Evolutionary conservation across 176 grass and related monocot genomes (phyloP).

Genomic region (Aegilops bicornis): DNA sequence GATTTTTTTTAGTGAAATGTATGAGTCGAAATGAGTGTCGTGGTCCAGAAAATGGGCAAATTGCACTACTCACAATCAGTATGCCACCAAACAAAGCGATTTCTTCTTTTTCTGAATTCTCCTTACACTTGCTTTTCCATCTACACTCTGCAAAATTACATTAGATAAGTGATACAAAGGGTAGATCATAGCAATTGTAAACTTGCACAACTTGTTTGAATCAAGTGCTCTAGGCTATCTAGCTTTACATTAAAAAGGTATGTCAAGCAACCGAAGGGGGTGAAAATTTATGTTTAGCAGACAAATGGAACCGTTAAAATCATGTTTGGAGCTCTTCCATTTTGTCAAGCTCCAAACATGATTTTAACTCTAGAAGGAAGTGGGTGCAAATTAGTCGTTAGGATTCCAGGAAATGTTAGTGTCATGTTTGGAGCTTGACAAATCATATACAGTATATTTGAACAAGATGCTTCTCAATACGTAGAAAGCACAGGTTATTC

Average conservation of each 20-base stretch:
- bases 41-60: background rate
- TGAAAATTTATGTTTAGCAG: background rate
- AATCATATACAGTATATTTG: conserved; percentile 11
- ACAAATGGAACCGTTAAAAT: background rate
- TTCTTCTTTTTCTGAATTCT: conserved; percentile 56
- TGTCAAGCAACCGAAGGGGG: background rate
- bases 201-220: background rate
- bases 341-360: too few species aligned
- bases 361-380: too few species aligned
- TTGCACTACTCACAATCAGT: conserved; percentile 57
- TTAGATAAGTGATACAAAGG: background rate
- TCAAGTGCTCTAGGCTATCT: background rate
- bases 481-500: background rate
- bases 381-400: too few species aligned
- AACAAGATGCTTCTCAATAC: too few species aligned
- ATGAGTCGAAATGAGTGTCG: background rate
- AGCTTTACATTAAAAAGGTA: background rate
- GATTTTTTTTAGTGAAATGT: background rate
- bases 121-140: conserved; percentile 48
- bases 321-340: too few species aligned
- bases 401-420: background rate
- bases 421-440: conserved; percentile 6
- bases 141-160: conserved; percentile 54
- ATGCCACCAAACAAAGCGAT: conserved; percentile 43
- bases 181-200: conserved; percentile 3